Conservation (phyloP, 2,329 filamentous ascomycete species). For the Myriangium duriaei region DNA sequence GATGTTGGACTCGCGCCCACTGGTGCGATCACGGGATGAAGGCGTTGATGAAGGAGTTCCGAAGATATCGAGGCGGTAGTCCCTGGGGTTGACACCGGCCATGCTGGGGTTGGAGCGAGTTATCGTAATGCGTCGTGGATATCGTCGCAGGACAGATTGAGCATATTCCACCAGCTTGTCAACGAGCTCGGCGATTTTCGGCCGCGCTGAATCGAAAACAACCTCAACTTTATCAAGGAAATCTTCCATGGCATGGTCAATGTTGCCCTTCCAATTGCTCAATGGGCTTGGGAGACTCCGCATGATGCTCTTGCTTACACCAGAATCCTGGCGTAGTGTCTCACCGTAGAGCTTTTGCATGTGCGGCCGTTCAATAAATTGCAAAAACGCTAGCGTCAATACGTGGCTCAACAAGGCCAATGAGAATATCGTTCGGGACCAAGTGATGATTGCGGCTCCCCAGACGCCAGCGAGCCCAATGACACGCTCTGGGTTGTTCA, state of each 20-base stretch:
- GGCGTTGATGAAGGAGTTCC: conserved; percentile 23
- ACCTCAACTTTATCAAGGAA: conserved; percentile 85
- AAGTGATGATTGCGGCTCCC: conserved; percentile 88
- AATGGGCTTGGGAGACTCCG: conserved; percentile 74
- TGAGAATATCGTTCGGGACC: conserved; percentile 74
- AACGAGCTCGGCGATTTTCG: conserved; percentile 75
- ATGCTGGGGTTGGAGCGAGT: conserved; percentile 68
- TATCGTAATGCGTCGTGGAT: conserved; percentile 74
- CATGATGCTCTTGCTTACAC: conserved; percentile 82
- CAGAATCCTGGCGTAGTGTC: conserved; percentile 72
- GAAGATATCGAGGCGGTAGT: conserved; percentile 66
- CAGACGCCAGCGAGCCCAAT: conserved; percentile 90
- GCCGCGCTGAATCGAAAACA: conserved; percentile 70
- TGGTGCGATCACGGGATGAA: conserved; percentile 41
- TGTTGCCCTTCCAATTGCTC: conserved; percentile 69
- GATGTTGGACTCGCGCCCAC: conserved; percentile 60
- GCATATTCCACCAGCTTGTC: conserved; percentile 82
- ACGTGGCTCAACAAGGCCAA: conserved; percentile 78
- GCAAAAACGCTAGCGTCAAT: conserved; percentile 74
- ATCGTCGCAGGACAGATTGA: conserved; percentile 74
- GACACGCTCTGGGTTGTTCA: conserved; percentile 94
- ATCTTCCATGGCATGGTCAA: conserved; percentile 77
- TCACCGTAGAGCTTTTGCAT: conserved; percentile 96
- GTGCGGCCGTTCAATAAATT: conserved; percentile 87
- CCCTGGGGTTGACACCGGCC: conserved; percentile 63